Evolutionary conservation across 1,139 yeast species (phyloP).

Genomic region (Pichia cactophila): DNA sequence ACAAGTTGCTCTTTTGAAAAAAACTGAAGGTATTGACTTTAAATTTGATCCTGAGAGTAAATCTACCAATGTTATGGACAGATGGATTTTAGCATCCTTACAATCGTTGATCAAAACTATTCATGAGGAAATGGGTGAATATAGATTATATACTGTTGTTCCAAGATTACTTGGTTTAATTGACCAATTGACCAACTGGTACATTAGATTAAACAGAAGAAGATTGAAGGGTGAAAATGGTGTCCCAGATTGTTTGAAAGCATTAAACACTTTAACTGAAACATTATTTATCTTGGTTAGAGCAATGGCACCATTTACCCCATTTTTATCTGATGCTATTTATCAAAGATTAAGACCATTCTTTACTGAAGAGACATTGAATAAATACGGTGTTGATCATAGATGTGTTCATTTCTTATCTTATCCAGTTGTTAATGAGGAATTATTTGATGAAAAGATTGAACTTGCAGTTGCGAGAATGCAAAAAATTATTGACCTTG

Average conservation of each 20-base stretch:
- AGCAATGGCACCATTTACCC: conserved; percentile 99
- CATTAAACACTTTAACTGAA: conserved; percentile 85
- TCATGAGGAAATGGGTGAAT: conserved; percentile 82
- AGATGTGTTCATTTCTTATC: conserved; percentile 90
- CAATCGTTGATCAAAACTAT: conserved; percentile 84
- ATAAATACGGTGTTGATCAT: conserved; percentile 43
- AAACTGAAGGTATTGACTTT: conserved; percentile 65
- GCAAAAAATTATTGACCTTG: conserved; percentile 95
- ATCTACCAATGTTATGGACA: conserved; percentile 91
- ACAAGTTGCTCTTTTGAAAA: conserved; percentile 77
- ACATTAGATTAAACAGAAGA: conserved; percentile 95
- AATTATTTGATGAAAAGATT: conserved; percentile 68
- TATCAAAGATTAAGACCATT: conserved; percentile 66
- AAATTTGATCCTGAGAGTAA: conserved; percentile 55
- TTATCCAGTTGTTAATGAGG: conserved; percentile 82
- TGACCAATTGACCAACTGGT: conserved; percentile 97
- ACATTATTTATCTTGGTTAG: conserved; percentile 82
- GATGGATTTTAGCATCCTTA: conserved; percentile 90
- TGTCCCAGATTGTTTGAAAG: conserved; percentile 71
- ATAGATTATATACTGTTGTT: conserved; percentile 91
- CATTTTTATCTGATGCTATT: conserved; percentile 86
- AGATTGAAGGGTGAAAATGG: conserved; percentile 95
- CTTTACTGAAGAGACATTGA: conserved; percentile 50
- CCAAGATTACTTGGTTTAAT: conserved; percentile 82
- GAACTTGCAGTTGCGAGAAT: conserved; percentile 86